Evolutionary conservation across 352 stramenopile species (phyloP), one percentile per base, ranked within the genome.

Genomic region (Globisporangium solare): DNA sequence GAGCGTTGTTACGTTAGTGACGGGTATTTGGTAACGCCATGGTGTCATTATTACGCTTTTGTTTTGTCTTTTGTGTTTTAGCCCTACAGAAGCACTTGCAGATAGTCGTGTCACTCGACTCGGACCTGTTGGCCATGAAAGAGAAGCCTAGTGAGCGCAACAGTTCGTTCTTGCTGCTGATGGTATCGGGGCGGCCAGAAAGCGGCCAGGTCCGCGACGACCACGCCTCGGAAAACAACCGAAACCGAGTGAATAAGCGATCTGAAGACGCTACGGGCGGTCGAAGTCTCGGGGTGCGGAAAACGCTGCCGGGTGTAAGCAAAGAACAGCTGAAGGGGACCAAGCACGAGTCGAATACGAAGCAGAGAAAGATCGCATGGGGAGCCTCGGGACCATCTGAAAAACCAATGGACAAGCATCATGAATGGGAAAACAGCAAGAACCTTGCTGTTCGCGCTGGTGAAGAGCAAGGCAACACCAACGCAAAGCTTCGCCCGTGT

Each of bases 31-130:
- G 24, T 27, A 5, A 27, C 2, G 5, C 24, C 24, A 27, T 27
- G 24, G 5, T 27, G 24, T 5, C 5, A 5, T 27, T 22, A 37
- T 21, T n/a, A n/a, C n/a, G n/a, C n/a, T n/a, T n/a, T n/a, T n/a
- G n/a, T n/a, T n/a, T n/a, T n/a, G n/a, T n/a, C n/a, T n/a, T 40
- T 17, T 20, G 40, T 15, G 32, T 5, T 51, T 18, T 39, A 78
- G 64, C 61, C 55, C 56, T 67, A 17, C 63, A 68, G 22, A 58
- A 70, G 31, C 54, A 67, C 41, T 54, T 75, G 22, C 72, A 76
- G 48, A 54, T 85, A 31, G 66, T 91, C 18, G 75, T 93, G 6
- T 73, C 76, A 27, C 56, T 93, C 13, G 74, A 92, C 49, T 92
- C 83, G 27, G 77, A 83, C 43, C 64, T 91, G 47, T 58, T 93